Conservation (phyloP, 2,329 filamentous ascomycete species). For the Aspergillus pseudoviridinutans region DNA sequence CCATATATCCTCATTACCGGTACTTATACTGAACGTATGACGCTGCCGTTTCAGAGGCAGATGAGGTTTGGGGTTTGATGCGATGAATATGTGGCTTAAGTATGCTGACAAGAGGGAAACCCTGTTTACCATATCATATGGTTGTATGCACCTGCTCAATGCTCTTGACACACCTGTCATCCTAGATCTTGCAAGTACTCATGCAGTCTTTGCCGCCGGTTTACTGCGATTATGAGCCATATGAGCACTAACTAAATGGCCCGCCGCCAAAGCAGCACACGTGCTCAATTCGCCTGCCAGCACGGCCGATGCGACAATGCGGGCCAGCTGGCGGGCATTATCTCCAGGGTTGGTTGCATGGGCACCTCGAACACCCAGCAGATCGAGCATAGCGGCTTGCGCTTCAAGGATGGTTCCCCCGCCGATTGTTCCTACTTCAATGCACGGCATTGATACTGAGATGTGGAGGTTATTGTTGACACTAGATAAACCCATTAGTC, state of each 20-base stretch:
- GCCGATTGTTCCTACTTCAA: slow-evolving; percentile 95
- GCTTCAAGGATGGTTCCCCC: slow-evolving; percentile 96
- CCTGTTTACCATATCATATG: no score
- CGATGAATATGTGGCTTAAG: no score
- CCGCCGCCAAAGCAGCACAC: slow-evolving; percentile 86
- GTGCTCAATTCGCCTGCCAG: slow-evolving; percentile 90
- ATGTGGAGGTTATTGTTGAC: slow-evolving; percentile 89
- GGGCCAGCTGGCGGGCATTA: slow-evolving; percentile 83
- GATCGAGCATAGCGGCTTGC: slow-evolving; percentile 92
- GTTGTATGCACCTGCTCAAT: no score
- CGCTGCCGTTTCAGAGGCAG: no score
- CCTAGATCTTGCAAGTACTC: no score
- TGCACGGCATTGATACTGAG: slow-evolving; percentile 94
- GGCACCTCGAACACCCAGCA: slow-evolving; percentile 86
- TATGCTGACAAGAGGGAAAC: no score
- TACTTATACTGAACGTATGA: no score
- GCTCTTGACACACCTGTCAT: no score
- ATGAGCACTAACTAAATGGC: slow-evolving; percentile 85
- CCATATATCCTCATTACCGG: no score
- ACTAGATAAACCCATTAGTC: slow-evolving; percentile 44
- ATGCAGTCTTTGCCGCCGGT: no score
- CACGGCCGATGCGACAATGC: slow-evolving; percentile 80
- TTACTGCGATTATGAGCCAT: slow-evolving; percentile 90
- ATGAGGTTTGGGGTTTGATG: no score
- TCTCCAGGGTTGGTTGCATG: slow-evolving; percentile 88